phyloP scores from a whole-genome alignment of 495 filamentous ascomycete genomes.

The Tricharina praecox region DNA sequence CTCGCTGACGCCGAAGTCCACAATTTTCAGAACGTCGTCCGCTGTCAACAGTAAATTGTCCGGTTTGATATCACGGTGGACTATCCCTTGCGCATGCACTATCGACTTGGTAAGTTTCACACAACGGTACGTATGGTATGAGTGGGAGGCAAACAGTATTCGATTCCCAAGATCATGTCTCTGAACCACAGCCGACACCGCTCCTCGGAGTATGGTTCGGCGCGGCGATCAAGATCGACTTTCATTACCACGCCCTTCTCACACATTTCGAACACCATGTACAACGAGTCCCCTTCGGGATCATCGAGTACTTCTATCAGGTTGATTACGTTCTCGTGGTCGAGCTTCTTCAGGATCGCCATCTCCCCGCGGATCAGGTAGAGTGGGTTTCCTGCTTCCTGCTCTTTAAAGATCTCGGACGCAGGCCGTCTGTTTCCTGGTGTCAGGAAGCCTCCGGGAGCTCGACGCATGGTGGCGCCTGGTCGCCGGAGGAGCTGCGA shows the following conservation, averaged over 20 bases:
- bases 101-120: slow-evolving; percentile 6
- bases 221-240: slow-evolving; percentile 66
- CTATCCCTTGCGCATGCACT: slow-evolving; percentile 86
- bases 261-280: slow-evolving; percentile 98
- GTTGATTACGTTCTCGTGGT: slow-evolving; percentile 83
- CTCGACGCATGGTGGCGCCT: slow-evolving; percentile 36
- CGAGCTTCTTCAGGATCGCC: slow-evolving; percentile 96
- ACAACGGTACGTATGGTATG: neutral
- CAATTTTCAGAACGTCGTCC: slow-evolving; percentile 86
- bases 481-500: slow-evolving; percentile 71
- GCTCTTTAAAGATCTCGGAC: slow-evolving; percentile 32
- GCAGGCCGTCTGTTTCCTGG: slow-evolving; percentile 20
- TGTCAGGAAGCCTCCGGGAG: slow-evolving; percentile 26
- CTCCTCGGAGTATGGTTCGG: slow-evolving; percentile 71
- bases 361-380: slow-evolving; percentile 91
- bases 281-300: slow-evolving; percentile 83
- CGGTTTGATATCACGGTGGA: slow-evolving; percentile 95
- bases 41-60: slow-evolving; percentile 84
- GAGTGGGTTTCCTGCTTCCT: slow-evolving; percentile 58
- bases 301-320: slow-evolving; percentile 91
- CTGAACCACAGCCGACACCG: slow-evolving; percentile 81
- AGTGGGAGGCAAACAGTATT: slow-evolving; percentile 48
- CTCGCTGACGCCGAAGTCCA: slow-evolving; percentile 96
- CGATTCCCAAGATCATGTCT: slow-evolving; percentile 87
- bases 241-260: slow-evolving; percentile 98